A percentile compares a stretch with the other conserved stretches of the same genome.
These are phyloP conservation scores for Strobilomyces confusus DNA, from an alignment of 768 basidiomycete species.

Conservation along the genomic window DNA sequence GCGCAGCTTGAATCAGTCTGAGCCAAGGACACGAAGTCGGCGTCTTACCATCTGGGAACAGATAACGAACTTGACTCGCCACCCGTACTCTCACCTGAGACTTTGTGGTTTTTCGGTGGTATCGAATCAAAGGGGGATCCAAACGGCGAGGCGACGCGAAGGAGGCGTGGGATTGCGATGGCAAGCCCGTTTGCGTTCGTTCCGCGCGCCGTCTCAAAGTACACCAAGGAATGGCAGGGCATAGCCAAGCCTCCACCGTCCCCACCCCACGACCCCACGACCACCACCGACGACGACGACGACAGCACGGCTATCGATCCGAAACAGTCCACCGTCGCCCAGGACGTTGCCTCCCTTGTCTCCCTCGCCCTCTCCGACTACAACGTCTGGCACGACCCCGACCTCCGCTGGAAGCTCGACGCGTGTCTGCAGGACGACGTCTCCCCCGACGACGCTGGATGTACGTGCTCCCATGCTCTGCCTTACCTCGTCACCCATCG, in stretches of 20 bases:
- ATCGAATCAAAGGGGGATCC: no score
- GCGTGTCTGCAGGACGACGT: conserved; percentile 15
- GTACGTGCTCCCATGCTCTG: conserved; percentile 36
- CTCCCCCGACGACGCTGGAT: conserved; percentile 35
- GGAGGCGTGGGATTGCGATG: conserved; percentile 25
- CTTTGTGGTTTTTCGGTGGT: no score
- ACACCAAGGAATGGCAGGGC: background rate
- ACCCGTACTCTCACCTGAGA: no score
- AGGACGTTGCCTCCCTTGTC: conserved; percentile 49
- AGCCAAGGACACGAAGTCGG: no score
- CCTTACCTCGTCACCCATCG: background rate
- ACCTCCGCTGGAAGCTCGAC: conserved; percentile 49
- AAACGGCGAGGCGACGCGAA: no score
- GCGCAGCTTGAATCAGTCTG: no score
- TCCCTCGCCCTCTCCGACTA: conserved; percentile 68
- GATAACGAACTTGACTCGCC: no score
- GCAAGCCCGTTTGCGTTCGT: no score
- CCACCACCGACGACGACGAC: background rate
- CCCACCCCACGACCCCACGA: background rate
- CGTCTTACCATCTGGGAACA: no score
- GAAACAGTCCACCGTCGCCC: conserved; percentile 27
- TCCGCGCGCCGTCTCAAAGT: no score
- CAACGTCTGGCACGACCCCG: conserved; percentile 59
- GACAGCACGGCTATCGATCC: conserved; percentile 15
- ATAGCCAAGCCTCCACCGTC: background rate